phyloP scores from a whole-genome alignment of 768 basidiomycete species.

The Chalciporus chontae region DNA sequence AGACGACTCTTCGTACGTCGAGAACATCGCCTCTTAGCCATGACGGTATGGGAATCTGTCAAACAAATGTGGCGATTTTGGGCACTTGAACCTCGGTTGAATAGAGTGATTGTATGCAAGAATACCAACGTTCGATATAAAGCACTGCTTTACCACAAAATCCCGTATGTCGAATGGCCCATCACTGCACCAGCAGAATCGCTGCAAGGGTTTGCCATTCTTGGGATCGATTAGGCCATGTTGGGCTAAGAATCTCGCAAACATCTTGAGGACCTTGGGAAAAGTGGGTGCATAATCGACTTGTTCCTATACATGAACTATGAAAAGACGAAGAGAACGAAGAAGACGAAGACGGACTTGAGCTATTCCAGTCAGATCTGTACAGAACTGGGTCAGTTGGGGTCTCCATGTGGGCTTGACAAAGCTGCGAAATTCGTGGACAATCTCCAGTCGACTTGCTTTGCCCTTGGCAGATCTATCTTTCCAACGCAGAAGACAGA shows the following conservation, averaged over 20 bases:
- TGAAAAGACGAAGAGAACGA: slow-evolving; percentile 3
- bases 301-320: slow-evolving; percentile 52
- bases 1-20: slow-evolving; percentile 66
- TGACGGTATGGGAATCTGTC: slow-evolving; percentile 59
- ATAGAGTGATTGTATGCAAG: slow-evolving; percentile 4
- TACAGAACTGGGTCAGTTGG: slow-evolving; percentile 79
- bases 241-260: slow-evolving; percentile 65
- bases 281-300: slow-evolving; percentile 80
- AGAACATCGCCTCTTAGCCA: slow-evolving; percentile 75
- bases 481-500: slow-evolving; percentile 82
- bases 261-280: slow-evolving; percentile 57
- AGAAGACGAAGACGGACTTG: slow-evolving; percentile 57
- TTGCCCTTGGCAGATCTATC: slow-evolving; percentile 49
- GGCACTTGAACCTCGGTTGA: slow-evolving; percentile 2
- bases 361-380: slow-evolving; percentile 82
- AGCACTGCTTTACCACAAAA: slow-evolving; percentile 87
- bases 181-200: slow-evolving; percentile 81
- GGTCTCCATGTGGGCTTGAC: slow-evolving; percentile 88
- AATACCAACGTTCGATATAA: slow-evolving; percentile 68
- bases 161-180: slow-evolving; percentile 82
- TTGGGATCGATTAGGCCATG: slow-evolving; percentile 65
- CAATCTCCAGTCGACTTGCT: slow-evolving; percentile 58
- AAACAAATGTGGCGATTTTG: slow-evolving; percentile 8
- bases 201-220: slow-evolving; percentile 53
- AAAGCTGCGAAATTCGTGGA: slow-evolving; percentile 84